These are phyloP conservation scores for Alternaria alternata DNA, from an alignment of 2,329 filamentous ascomycete genomes.

Conservation along the genomic window DNA sequence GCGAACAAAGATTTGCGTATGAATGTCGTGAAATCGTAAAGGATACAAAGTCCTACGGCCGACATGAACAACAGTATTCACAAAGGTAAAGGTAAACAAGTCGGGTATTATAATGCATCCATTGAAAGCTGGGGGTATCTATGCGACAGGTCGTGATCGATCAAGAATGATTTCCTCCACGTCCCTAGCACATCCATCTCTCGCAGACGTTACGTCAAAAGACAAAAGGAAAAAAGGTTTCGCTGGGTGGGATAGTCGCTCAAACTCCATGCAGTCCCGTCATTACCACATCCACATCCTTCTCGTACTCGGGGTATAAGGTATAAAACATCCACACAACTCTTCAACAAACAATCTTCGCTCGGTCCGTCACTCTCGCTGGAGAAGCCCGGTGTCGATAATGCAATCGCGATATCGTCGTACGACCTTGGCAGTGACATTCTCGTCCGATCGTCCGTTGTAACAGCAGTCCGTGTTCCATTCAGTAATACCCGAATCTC, in stretches of 20 bases:
- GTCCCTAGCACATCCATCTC: constrained; percentile 19
- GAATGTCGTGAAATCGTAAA: not conserved
- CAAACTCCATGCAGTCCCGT: constrained; percentile 12
- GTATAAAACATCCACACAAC: constrained; percentile 9
- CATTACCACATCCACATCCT: constrained; percentile 6
- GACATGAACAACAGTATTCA: not conserved
- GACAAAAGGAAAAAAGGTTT: constrained; percentile 8
- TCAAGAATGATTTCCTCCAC: constrained; percentile 25
- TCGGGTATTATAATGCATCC: constrained; percentile 22
- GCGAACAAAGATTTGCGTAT: not conserved
- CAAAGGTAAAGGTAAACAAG: not conserved
- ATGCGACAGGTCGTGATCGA: constrained; percentile 26
- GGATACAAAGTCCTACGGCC: not conserved
- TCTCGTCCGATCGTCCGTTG: not conserved
- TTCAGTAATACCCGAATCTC: constrained; percentile 9
- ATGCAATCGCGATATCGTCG: not conserved
- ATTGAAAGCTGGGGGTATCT: constrained; percentile 34
- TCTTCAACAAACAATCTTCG: not conserved
- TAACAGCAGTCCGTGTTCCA: not conserved
- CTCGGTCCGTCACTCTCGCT: not conserved
- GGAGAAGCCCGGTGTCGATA: not conserved
- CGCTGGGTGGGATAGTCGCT: not conserved
- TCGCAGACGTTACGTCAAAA: not conserved
- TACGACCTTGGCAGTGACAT: not conserved
- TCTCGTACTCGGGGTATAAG: not conserved